Evolutionary conservation across 139 green algal genomes (phyloP).

Genomic region (Chlorella sp.): DNA sequence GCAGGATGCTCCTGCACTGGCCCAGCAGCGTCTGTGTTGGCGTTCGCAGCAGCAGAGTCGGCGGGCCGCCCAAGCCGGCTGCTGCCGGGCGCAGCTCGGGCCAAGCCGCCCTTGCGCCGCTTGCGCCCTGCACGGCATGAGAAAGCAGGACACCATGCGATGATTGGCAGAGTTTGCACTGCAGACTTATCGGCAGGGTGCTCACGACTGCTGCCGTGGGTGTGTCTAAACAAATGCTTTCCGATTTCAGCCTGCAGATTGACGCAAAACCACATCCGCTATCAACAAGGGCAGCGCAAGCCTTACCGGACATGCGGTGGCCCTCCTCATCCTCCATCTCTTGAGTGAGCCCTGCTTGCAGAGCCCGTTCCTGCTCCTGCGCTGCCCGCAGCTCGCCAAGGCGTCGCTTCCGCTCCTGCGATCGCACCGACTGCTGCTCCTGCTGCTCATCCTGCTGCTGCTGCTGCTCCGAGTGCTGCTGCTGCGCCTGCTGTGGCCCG

Average conservation of each 20-base stretch:
- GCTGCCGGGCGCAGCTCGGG: background rate
- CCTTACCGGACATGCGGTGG: background rate
- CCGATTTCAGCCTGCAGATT: too few species aligned
- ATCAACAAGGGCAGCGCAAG: background rate
- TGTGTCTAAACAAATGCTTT: too few species aligned
- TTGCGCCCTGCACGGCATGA: too few species aligned
- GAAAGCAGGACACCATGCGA: too few species aligned
- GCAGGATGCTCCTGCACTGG: background rate
- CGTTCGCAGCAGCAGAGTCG: background rate
- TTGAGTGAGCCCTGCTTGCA: background rate
- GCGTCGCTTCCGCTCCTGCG: background rate
- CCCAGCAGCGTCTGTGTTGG: background rate
- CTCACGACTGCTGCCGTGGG: too few species aligned
- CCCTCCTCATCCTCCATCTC: background rate
- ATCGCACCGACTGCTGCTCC: background rate
- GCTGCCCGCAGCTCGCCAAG: background rate
- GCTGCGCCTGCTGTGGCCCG: background rate
- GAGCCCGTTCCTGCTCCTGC: background rate
- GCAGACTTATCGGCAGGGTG: too few species aligned
- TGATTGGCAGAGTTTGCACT: background rate
- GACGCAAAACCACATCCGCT: too few species aligned
- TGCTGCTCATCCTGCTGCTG: background rate
- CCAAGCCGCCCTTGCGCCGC: constrained; percentile 14
- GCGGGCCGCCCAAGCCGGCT: background rate
- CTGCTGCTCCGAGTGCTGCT: background rate